These are phyloP conservation scores for Trichoderma hamatum DNA, from an alignment of 2,329 filamentous ascomycete species.

Conservation along the genomic window DNA sequence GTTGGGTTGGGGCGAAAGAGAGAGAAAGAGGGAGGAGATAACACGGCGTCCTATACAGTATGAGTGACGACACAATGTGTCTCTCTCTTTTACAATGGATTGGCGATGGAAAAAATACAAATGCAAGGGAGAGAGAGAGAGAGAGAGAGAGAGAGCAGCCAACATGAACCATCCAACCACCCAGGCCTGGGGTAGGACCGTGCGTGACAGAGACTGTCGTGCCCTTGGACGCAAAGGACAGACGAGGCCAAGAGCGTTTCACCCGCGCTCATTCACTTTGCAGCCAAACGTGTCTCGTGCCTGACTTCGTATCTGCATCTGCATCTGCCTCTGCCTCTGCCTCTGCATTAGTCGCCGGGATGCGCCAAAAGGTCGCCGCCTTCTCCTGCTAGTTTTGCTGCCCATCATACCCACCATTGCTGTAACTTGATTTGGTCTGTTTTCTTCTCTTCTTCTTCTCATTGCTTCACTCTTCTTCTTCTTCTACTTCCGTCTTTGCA, in stretches of 20 bases:
- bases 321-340: neutral
- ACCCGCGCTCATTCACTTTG: neutral
- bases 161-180: neutral
- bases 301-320: neutral
- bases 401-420: neutral
- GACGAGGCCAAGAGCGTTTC: neutral
- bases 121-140: neutral
- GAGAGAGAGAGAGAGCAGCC: too few relatives aligned
- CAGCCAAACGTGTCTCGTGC: neutral
- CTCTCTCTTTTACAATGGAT: neutral
- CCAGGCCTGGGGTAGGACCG: slow-evolving; percentile 11
- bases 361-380: neutral
- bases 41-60: too few relatives aligned
- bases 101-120: too few relatives aligned
- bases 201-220: neutral
- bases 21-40: too few relatives aligned
- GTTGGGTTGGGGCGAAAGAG: too few relatives aligned
- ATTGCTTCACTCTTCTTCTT: neutral
- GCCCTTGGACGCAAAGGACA: neutral
- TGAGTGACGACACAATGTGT: too few relatives aligned
- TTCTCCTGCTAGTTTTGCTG: neutral
- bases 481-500: neutral
- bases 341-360: neutral
- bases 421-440: neutral
- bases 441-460: neutral